phyloP scores from a whole-genome alignment of 768 basidiomycete species.

The Rubroboletus pulcherrimus region DNA sequence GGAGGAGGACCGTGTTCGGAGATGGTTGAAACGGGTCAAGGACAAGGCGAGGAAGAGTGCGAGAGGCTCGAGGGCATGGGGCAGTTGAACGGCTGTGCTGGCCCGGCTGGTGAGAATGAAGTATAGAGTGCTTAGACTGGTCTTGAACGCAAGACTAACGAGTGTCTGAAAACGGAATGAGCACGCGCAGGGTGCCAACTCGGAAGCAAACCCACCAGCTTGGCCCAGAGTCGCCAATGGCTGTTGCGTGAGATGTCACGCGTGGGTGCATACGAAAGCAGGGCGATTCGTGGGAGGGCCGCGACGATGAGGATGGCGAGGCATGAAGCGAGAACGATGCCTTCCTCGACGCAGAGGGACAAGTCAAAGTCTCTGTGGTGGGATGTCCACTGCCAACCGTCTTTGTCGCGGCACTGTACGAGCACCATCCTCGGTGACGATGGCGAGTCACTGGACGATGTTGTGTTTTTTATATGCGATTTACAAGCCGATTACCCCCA shows the following conservation, averaged over 20 bases:
- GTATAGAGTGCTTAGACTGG: constrained; percentile 43
- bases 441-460: no score
- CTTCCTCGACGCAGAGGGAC: constrained; percentile 81
- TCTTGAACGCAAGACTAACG: constrained; percentile 42
- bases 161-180: constrained; percentile 38
- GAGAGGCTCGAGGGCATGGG: constrained; percentile 56
- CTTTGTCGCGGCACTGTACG: constrained; percentile 44
- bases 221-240: constrained; percentile 48
- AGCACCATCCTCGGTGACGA: constrained; percentile 31
- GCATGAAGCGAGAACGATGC: constrained; percentile 53
- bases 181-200: not conserved
- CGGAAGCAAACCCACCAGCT: constrained; percentile 52
- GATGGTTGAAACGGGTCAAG: constrained; percentile 67
- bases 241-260: constrained; percentile 45
- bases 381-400: constrained; percentile 69
- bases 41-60: constrained; percentile 45
- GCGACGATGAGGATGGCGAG: constrained; percentile 45
- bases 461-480: not conserved
- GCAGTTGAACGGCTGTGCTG: constrained; percentile 39
- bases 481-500: not conserved
- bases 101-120: constrained; percentile 38
- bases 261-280: constrained; percentile 23
- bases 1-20: constrained; percentile 65
- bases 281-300: constrained; percentile 37
- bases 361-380: constrained; percentile 62